Percentiles rank a stretch among this genome's conserved stretches.
Conservation (phyloP, 2,329 filamentous ascomycete species). For the Trichoderma koningiopsis region DNA sequence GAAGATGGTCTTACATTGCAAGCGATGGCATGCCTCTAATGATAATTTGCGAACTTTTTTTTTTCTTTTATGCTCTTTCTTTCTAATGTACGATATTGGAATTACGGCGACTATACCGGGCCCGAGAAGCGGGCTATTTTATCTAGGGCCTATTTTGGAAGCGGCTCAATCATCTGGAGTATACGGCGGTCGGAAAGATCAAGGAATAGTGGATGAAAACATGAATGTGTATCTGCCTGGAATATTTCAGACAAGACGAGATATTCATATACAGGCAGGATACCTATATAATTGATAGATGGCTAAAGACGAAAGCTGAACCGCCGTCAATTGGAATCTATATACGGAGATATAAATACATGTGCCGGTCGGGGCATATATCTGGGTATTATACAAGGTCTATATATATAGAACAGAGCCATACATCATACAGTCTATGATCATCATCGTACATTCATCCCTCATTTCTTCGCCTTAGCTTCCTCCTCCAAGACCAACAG, state of each 20-base stretch:
- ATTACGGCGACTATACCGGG: not conserved
- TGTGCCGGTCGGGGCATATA: not conserved
- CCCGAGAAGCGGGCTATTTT: not conserved
- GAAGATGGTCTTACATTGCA: constrained; percentile 28
- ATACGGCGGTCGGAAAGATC: not conserved
- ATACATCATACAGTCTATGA: not conserved
- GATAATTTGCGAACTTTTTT: not conserved
- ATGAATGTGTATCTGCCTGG: not conserved
- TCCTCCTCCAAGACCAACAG: constrained; percentile 67
- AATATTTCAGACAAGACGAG: not conserved
- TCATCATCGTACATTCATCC: not conserved
- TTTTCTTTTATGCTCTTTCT: not conserved
- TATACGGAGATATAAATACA: not conserved
- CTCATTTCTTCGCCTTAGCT: constrained; percentile 34
- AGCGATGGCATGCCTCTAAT: not conserved
- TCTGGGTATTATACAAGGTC: not conserved
- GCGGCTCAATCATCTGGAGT: constrained; percentile 6
- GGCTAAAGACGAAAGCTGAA: not conserved
- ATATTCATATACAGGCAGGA: not conserved
- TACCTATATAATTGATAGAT: not conserved
- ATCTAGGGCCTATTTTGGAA: not conserved
- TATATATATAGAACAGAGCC: not conserved
- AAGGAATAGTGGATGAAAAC: not conserved
- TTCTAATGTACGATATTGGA: not conserved
- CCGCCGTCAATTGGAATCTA: not conserved